Evolutionary conservation across 306 rosid genomes (phyloP).

Genomic region (Cucurbita maxima): DNA sequence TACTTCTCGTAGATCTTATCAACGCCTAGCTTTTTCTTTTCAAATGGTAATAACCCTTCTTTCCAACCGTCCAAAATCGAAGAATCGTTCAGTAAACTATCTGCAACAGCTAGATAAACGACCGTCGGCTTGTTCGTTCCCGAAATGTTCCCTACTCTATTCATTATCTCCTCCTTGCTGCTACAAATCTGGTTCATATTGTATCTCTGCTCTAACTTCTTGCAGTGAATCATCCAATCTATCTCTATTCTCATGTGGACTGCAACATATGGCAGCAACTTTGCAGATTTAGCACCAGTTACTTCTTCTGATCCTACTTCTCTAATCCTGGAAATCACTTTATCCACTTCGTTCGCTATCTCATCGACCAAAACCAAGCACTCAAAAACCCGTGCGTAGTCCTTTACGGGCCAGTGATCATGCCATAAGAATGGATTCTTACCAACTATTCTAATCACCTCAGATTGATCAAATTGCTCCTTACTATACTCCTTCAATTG

Average conservation of each 20-base stretch:
- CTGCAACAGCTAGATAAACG: constrained; percentile 73
- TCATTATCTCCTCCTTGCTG: constrained; percentile 58
- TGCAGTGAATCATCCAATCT: constrained; percentile 96
- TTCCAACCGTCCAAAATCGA: constrained; percentile 54
- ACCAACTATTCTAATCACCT: constrained; percentile 56
- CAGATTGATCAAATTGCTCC: constrained; percentile 32
- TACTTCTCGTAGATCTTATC: constrained; percentile 44
- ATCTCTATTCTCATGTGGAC: constrained; percentile 92
- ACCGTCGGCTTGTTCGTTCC: constrained; percentile 35
- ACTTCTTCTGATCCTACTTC: constrained; percentile 21
- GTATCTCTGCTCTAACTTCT: constrained; percentile 51
- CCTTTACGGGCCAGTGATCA: constrained; percentile 89
- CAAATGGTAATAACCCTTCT: constrained; percentile 52
- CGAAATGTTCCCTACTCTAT: constrained; percentile 40
- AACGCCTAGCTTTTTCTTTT: constrained; percentile 64
- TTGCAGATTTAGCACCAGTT: neutral
- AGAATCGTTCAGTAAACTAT: constrained; percentile 57
- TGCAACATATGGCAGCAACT: constrained; percentile 39
- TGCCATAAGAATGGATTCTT: constrained; percentile 94
- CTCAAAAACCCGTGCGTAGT: constrained; percentile 67
- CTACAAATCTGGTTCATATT: constrained; percentile 62
- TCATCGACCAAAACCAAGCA: constrained; percentile 67
- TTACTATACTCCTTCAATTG: constrained; percentile 40
- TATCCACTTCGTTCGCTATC: constrained; percentile 47
- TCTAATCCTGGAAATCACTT: constrained; percentile 60